phyloP scores from a whole-genome alignment of 2,329 filamentous ascomycete species.

The Pyrenophora graminea region DNA sequence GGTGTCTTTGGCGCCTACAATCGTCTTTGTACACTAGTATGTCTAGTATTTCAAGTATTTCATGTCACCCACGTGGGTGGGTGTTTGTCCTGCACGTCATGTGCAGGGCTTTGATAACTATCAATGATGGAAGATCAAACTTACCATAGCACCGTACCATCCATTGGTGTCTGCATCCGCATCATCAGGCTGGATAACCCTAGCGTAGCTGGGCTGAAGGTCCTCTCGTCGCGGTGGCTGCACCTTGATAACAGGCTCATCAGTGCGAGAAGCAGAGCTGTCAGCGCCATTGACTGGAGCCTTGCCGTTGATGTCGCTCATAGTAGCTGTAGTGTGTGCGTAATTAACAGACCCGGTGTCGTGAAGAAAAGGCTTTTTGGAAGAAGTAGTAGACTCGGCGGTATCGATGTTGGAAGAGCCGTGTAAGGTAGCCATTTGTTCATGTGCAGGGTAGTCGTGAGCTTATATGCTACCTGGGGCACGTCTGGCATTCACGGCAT shows the following conservation, averaged over 20 bases:
- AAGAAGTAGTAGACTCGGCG: conserved; percentile 32
- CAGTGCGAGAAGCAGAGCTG: conserved; percentile 9
- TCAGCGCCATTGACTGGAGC: conserved; percentile 29
- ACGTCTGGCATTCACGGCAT: conserved; percentile 4
- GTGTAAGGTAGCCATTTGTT: conserved; percentile 17
- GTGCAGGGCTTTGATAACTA: too few species aligned
- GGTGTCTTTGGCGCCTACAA: too few species aligned
- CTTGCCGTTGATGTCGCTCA: conserved; percentile 47
- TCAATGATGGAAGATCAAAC: conserved; percentile 1
- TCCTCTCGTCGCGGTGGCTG: conserved; percentile 82
- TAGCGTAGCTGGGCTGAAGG: conserved; percentile 80
- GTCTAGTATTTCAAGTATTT: too few species aligned
- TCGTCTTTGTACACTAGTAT: too few species aligned
- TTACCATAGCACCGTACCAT: conserved; percentile 81
- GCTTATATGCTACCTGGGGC: conserved; percentile 26
- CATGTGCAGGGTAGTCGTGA: conserved; percentile 7
- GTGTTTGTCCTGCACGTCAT: too few species aligned
- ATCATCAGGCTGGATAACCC: conserved; percentile 63
- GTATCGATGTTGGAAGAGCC: conserved; percentile 11
- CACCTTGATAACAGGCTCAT: conserved; percentile 59
- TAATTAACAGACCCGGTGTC: conserved; percentile 18
- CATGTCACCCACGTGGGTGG: too few species aligned
- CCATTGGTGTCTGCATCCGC: conserved; percentile 73
- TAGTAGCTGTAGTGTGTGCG: conserved; percentile 19
- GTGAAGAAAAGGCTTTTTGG: conserved; percentile 29